Evolutionary conservation across 345 rosid genomes (phyloP), one percentile per base, ranked within the genome.

Genomic region (Tarenaya hassleriana): DNA sequence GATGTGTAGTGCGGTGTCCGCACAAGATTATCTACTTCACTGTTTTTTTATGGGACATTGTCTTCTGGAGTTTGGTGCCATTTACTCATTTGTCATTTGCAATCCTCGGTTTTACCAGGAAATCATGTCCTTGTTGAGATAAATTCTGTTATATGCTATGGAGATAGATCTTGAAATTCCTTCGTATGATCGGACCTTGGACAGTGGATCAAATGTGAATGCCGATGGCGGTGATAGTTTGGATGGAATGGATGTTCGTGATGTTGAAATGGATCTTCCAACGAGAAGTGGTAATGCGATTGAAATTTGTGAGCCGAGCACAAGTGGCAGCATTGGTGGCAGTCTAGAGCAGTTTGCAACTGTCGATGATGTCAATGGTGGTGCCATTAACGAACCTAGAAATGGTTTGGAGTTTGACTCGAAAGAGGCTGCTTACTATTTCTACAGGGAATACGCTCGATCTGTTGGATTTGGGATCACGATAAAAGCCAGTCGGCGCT

Each of bases 401-500:
- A 45, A 50, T 41, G 72, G 63, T 47, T 35, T 68, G 58, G 59
- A 50, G 4, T 68, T 68, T 8, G 68, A 68, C 14, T 62, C 72
- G 0, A 68, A 68, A 48, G 72, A 68, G 34, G 60, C 60, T 49
- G 60, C 55, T 1, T 62, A 61, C 55, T 50, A 50, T 50, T 62
- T 68, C 50, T 68, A 68, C 27, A 50, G 60, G 7, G 72, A 68
- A 14, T 68, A 62, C 33, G 68, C 72, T 56, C 56, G 56, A 16
- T 31, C 50, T 11, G 55, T 62, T 1, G 68, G 68, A 24, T 68
- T 68, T 34, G 68, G 64, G 10, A 68, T 62, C 55, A 68, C 64
- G 0, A 62, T 68, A 5, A 62, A 68, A 68, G 64, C 68, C 41
- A 62, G 72, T 17, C 72, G 72, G 20, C 60, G 60, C 7, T 68